A percentile compares a stretch with the other conserved stretches of the same genome.
phyloP scores from a whole-genome alignment of 1,284 basidiomycete genomes.

The Melanopsichium pennsylvanicum region DNA sequence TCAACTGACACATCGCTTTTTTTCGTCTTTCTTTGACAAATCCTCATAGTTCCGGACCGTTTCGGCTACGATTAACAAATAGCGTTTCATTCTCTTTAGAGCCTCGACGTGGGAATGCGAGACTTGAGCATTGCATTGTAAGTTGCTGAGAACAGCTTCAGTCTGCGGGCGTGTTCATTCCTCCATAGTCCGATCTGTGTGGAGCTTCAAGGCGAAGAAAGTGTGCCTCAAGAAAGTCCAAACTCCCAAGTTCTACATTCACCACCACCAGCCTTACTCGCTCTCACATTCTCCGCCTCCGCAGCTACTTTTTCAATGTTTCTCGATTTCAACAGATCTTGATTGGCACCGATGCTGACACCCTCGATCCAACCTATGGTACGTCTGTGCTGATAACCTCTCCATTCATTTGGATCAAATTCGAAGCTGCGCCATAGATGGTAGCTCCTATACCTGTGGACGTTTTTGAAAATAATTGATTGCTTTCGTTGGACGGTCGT shows the following conservation, averaged over 20 bases:
- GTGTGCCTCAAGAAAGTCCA: conserved; percentile 31
- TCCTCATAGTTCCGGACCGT: conserved; percentile 51
- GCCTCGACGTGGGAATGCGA: neutral
- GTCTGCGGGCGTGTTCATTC: no score
- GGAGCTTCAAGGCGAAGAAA: neutral
- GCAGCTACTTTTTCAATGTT: neutral
- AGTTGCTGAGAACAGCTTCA: no score
- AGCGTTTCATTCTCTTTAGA: no score
- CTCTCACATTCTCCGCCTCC: conserved; percentile 7
- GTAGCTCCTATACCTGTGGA: conserved; percentile 74
- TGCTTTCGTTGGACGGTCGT: conserved; percentile 30
- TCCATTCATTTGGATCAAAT: conserved; percentile 78
- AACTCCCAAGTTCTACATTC: conserved; percentile 63
- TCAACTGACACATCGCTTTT: conserved; percentile 8
- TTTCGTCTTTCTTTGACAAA: neutral
- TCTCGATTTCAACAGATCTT: conserved; percentile 46
- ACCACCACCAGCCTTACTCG: conserved; percentile 47
- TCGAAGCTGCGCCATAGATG: conserved; percentile 80
- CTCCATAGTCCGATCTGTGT: no score
- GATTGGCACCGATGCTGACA: conserved; percentile 44
- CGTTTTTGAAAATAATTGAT: conserved; percentile 67
- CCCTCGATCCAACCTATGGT: conserved; percentile 77
- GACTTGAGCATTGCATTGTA: no score
- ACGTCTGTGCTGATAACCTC: conserved; percentile 87
- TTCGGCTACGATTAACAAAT: conserved; percentile 52